Base-by-base conservation (phyloP, 2,329 filamentous ascomycete genomes). In the Phialophora chinensis region DNA sequence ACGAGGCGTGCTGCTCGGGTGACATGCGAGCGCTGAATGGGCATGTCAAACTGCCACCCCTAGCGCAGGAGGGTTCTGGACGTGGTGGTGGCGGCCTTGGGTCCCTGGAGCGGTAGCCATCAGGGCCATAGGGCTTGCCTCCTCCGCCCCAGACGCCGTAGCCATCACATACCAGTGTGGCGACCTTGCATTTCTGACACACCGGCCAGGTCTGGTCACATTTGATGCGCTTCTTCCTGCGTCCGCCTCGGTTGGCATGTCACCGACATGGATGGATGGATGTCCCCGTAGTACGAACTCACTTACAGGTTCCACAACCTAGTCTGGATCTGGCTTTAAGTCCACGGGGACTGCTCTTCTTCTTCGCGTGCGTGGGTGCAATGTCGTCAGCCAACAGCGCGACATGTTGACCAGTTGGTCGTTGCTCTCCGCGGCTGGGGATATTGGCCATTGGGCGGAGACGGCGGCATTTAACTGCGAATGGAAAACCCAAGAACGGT, bases 121-220 rank as follows among this genome's bases (percentile, higher is more conserved):
- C 17, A 3, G 27, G 53, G 10, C 60, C 61, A 7, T 62, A 63
- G 53, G 73, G 73, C 14, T 65, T 69, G 44, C 71, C 75, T 3
- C 77, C 77, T 3, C 78, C 77, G 27, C 78, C 77, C 78, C 77
- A 79, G 49, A 82, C 73, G 0, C 79, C 80, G 66, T 82, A 82
- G 14, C 81, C 80, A 59, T 81, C 78, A 60, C 79, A 81, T 3
- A 72, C 67, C 6, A 78, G 76, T 5, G 77, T 75, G 1, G 77
- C 77, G 12, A 73, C 76, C 10, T 72, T 62, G 64, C 79, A 81
- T 17, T 75, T 74, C 33, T 70, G 69, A 63, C 79, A 80, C 23
- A 74, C 75, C 11, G 79, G 79, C 27, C 73, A 73, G 4, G 68
- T 69, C 67, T 82, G 79, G 57, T 82, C 80, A 54, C 76, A 78